A percentile compares a stretch with the other conserved stretches of the same genome.
Evolutionary conservation across 2,329 filamentous ascomycete genomes (phyloP).

Genomic region (Fusarium subglutinans): DNA sequence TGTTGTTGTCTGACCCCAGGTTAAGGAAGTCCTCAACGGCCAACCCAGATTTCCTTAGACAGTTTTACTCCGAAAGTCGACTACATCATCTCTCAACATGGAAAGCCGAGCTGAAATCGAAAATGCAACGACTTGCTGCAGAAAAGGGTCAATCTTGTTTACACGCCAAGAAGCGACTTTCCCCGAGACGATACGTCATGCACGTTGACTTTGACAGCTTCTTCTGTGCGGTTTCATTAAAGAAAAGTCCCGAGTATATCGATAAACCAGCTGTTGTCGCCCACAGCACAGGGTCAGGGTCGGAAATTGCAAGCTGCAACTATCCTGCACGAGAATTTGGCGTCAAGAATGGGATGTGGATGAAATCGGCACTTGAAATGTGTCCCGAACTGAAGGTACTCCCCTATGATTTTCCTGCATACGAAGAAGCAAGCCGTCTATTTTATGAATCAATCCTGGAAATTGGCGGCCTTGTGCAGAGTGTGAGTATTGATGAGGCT

Average conservation of each 20-base stretch:
- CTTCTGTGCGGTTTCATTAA: slow-evolving; percentile 90
- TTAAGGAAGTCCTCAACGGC: slow-evolving; percentile 89
- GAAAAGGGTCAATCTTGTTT: slow-evolving; percentile 66
- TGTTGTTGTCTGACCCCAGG: slow-evolving; percentile 83
- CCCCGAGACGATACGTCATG: slow-evolving; percentile 81
- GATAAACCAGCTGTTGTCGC: slow-evolving; percentile 89
- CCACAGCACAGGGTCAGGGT: slow-evolving; percentile 84
- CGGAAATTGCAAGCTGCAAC: slow-evolving; percentile 97
- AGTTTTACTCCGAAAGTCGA: slow-evolving; percentile 94
- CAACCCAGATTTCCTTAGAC: slow-evolving; percentile 91
- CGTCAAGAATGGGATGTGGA: slow-evolving; percentile 99
- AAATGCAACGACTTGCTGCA: slow-evolving; percentile 81
- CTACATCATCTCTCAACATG: slow-evolving; percentile 95
- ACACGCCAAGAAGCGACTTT: slow-evolving; percentile 62
- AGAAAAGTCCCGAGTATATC: slow-evolving; percentile 76
- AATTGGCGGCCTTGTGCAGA: slow-evolving; percentile 86
- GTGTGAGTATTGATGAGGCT: slow-evolving; percentile 96
- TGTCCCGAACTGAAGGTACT: slow-evolving; percentile 88
- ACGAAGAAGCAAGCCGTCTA: slow-evolving; percentile 86
- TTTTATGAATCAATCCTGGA: slow-evolving; percentile 89
- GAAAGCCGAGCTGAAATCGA: slow-evolving; percentile 94
- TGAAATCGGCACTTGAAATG: slow-evolving; percentile 85
- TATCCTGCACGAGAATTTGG: slow-evolving; percentile 88
- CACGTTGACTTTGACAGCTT: slow-evolving; percentile 99
- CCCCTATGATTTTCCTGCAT: slow-evolving; percentile 95